These are phyloP conservation scores for Juncus inflexus DNA, from an alignment of 176 grass and related monocot genomes.

Conservation along the genomic window DNA sequence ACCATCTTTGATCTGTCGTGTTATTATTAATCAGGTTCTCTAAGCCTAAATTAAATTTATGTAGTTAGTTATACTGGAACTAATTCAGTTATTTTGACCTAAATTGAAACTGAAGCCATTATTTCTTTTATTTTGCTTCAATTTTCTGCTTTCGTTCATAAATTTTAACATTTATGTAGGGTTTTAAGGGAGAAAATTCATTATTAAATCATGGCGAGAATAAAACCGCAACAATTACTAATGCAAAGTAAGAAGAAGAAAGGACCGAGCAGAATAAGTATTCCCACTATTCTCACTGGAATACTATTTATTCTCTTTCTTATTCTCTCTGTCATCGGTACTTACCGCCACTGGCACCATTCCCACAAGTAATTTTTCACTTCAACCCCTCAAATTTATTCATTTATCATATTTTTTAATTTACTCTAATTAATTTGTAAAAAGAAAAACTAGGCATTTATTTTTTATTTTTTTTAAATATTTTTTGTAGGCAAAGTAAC, in stretches of 20 bases:
- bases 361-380: slow-evolving; percentile 32
- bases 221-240: slow-evolving; percentile 70
- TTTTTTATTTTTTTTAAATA: no score
- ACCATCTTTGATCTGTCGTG: no score
- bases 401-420: neutral
- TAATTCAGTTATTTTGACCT: no score
- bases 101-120: no score
- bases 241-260: slow-evolving; percentile 78
- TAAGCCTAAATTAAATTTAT: no score
- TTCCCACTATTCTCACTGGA: slow-evolving; percentile 51
- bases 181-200: neutral
- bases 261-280: slow-evolving; percentile 46
- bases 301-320: slow-evolving; percentile 53
- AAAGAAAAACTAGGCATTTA: no score
- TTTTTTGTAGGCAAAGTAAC: slow-evolving; percentile 28
- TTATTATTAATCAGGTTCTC: no score
- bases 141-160: no score
- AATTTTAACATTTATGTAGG: slow-evolving; percentile 1
- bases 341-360: slow-evolving; percentile 52
- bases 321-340: slow-evolving; percentile 53
- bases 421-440: no score
- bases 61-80: no score
- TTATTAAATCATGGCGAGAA: slow-evolving; percentile 51
- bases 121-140: no score
- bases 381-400: slow-evolving; percentile 8